Evolutionary conservation across 2,329 filamentous ascomycete genomes (phyloP), one percentile per base, ranked within the genome.

Genomic region (Colletotrichum zoysiae): DNA sequence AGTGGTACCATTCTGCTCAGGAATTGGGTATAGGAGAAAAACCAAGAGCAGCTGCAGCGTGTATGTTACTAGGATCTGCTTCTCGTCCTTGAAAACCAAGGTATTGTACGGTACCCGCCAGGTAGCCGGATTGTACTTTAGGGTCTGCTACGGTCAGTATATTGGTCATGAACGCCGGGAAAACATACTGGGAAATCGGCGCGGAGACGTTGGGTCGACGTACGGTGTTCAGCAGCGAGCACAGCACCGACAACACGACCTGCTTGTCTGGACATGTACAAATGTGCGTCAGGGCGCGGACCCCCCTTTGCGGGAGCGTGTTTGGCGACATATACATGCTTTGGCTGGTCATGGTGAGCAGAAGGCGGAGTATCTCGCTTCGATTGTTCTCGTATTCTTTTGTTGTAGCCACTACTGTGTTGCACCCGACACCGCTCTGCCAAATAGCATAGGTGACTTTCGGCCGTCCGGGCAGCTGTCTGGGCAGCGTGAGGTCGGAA

Each of bases 341-440:
- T 81, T 95, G 94, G 80, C 95, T 94, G 16, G 94, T 90, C 74
- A 99, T 83, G 0, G 95, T 95, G 75, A 99, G 86, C 51, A 99
- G 87, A 69, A 99, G 85, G 30, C 95, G 90, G 77, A 98, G 82
- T 40, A 98, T 92, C 82, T 99, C 96, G 75, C 93, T 95, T 71
- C 96, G 90, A 81, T 98, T 98, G 83, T 88, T 97, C 83, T 99
- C 96, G 70, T 94, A 92, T 77, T 98, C 95, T 80, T 94, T 97
- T 64, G 92, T 98, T 4, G 95, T 95, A 12, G 92, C 92, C 76
- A 97, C 91, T 6, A 95, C 90, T 20, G 93, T 93, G 81, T 97
- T 97, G 85, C 95, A 98, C 18, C 96, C 96, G 40, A 99, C 95
- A 59, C 96, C 96, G 78, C 94, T 98, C 83, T 98, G 95, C 96